Conservation (phyloP, 495 filamentous ascomycete genomes). For the Penicillium lagena region DNA sequence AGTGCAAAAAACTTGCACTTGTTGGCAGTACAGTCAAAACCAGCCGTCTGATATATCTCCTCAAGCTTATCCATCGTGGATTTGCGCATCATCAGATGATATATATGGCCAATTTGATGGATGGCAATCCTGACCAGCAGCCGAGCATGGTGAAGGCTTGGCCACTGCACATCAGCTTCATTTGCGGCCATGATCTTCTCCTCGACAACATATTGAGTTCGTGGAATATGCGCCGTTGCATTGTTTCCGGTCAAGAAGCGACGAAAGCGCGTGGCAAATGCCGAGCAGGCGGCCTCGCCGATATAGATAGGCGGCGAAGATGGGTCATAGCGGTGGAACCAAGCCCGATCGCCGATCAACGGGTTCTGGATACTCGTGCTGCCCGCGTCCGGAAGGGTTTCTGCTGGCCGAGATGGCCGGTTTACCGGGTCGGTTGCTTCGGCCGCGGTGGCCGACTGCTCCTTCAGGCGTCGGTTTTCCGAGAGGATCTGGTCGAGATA, state of each 20-base stretch:
- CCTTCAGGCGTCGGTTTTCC: constrained; percentile 35
- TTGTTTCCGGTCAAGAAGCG: constrained; percentile 34
- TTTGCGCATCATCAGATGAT: constrained; percentile 37
- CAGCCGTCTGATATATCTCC: constrained; percentile 32
- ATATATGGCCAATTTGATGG: constrained; percentile 32
- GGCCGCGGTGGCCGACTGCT: constrained; percentile 27
- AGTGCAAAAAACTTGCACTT: constrained; percentile 41
- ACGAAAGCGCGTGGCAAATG: constrained; percentile 40
- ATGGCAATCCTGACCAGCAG: constrained; percentile 36
- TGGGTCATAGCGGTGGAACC: constrained; percentile 39
- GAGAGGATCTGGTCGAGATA: constrained; percentile 30
- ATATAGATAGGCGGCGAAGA: constrained; percentile 40
- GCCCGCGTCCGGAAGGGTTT: constrained; percentile 13
- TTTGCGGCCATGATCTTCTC: constrained; percentile 27
- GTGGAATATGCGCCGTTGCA: constrained; percentile 31
- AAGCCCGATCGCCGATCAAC: constrained; percentile 35
- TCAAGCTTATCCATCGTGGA: constrained; percentile 37
- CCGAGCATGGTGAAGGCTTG: constrained; percentile 33
- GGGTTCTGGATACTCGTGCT: constrained; percentile 30
- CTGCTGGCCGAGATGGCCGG: neutral
- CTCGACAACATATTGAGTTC: constrained; percentile 36
- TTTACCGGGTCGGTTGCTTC: constrained; percentile 12
- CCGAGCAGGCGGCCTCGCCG: constrained; percentile 40
- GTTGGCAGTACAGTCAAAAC: constrained; percentile 27
- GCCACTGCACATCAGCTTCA: constrained; percentile 28